Evolutionary conservation across 805 yeast genomes (phyloP), one percentile per base, ranked within the genome.

Genomic region (Lipomyces japonicus): DNA sequence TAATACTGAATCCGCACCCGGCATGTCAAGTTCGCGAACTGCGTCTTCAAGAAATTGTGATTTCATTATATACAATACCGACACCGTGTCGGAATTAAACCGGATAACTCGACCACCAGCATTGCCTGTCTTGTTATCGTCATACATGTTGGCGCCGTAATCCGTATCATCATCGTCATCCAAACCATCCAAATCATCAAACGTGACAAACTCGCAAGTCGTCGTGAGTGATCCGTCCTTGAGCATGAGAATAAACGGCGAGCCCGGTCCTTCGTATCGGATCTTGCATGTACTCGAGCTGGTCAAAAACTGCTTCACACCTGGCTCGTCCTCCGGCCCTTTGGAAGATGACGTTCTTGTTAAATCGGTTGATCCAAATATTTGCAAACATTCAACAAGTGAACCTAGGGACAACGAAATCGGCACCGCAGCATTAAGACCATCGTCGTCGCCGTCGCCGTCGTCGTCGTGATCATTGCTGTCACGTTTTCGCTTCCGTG

Each of bases 151-250:
- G n/a, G n/a, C n/a, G n/a, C n/a, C n/a, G n/a, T n/a, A n/a, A n/a
- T n/a, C n/a, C n/a, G n/a, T n/a, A 6, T 34, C 37, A 7, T 14
- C 9, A 10, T 28, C 32, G 14, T 28, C 42, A 39, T 22, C 21
- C 4, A n/a, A 14, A 14, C 36, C 50, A 31, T 46, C 53, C 14
- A 23, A 43, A 9, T 40, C 50, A 26, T 55, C 61, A 24, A 42
- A 44, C 3, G 63, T 59, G 26, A 47, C 28, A 28, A 59, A 54
- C 39, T 57, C 56, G 50, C 63, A 59, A 1, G 53, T 53, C 19
- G 63, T 59, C 3, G 58, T 57, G 28, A 55, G 39, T 10, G 44
- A 30, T 9, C 57, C 51, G 32, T 57, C 60, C 34, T 54, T 52
- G 16, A 54, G 45, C 58, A 54, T 52, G 2, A 54, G 40, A 37